Conservation (phyloP, 257 asterid genomes). For the Lycium barbarum region DNA sequence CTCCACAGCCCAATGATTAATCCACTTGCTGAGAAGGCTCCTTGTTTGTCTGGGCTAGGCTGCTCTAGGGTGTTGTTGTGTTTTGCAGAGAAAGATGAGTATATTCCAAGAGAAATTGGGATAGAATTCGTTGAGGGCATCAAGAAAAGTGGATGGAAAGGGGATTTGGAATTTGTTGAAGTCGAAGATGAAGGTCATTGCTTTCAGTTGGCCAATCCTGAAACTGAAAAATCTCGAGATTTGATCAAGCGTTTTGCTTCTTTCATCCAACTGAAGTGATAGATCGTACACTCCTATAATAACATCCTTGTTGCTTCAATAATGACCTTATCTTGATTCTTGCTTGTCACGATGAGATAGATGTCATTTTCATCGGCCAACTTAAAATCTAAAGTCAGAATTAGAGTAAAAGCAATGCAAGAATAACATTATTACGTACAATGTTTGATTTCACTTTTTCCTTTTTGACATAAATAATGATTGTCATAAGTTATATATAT, state of each 20-base stretch:
- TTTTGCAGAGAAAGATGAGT: conserved; percentile 48
- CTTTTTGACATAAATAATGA: too few relatives aligned
- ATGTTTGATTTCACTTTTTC: too few relatives aligned
- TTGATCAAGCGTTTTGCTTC: conserved; percentile 47
- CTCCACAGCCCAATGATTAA: conserved; percentile 46
- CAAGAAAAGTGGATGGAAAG: conserved; percentile 62
- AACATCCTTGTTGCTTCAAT: background rate
- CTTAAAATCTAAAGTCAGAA: too few relatives aligned
- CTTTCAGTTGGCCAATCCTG: conserved; percentile 28
- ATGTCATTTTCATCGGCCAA: background rate
- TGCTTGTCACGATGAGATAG: background rate
- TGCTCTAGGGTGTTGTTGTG: conserved; percentile 42
- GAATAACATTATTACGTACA: too few relatives aligned
- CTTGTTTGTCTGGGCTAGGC: conserved; percentile 37
- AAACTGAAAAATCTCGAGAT: conserved; percentile 41
- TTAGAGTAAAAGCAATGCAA: too few relatives aligned
- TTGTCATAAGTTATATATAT: too few relatives aligned
- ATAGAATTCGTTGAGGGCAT: conserved; percentile 42
- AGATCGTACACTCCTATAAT: background rate
- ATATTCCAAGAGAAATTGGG: conserved; percentile 29
- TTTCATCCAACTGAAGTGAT: conserved; percentile 36
- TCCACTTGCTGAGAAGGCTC: conserved; percentile 38
- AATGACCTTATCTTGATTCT: background rate
- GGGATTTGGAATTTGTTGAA: conserved; percentile 58
- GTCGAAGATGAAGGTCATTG: conserved; percentile 46